A percentile compares a stretch with the other conserved stretches of the same genome.
phyloP scores from a whole-genome alignment of 495 filamentous ascomycete genomes.

The Aspergillus incahuasiensis region DNA sequence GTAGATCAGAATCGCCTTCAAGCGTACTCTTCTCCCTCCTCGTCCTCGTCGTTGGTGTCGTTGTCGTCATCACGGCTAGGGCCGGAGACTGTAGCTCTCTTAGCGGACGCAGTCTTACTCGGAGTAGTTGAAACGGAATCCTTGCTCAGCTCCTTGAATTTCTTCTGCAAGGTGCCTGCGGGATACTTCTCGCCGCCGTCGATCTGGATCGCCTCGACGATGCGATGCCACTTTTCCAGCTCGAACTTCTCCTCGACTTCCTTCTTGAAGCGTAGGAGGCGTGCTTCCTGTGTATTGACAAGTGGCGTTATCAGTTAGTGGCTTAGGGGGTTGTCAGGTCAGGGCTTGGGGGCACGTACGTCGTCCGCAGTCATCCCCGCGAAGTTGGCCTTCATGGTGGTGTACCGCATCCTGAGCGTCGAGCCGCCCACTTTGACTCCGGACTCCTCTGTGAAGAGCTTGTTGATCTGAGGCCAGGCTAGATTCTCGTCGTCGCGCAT shows the following conservation, averaged over 20 bases:
- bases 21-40: no score
- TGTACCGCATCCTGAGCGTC: conserved; percentile 18
- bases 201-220: conserved; percentile 11
- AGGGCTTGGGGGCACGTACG: conserved; percentile 22
- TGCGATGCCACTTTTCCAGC: conserved; percentile 20
- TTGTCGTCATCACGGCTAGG: no score
- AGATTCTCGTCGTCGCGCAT: conserved; percentile 19
- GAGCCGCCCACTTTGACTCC: conserved; percentile 11
- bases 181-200: conserved; percentile 21
- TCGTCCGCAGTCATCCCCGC: conserved; percentile 11
- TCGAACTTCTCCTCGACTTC: conserved; percentile 24
- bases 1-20: no score
- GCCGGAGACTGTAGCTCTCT: no score
- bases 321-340: no score
- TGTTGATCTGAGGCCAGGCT: conserved; percentile 20
- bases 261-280: conserved; percentile 17
- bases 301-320: no score
- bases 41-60: no score
- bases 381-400: conserved; percentile 24
- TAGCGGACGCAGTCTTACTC: neutral
- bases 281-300: conserved; percentile 16
- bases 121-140: neutral
- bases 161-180: conserved; percentile 17
- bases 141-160: conserved; percentile 20
- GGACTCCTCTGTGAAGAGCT: conserved; percentile 11